These are phyloP conservation scores for Leccinum angustisporum DNA, from an alignment of 1,284 basidiomycete genomes.

Conservation along the genomic window DNA sequence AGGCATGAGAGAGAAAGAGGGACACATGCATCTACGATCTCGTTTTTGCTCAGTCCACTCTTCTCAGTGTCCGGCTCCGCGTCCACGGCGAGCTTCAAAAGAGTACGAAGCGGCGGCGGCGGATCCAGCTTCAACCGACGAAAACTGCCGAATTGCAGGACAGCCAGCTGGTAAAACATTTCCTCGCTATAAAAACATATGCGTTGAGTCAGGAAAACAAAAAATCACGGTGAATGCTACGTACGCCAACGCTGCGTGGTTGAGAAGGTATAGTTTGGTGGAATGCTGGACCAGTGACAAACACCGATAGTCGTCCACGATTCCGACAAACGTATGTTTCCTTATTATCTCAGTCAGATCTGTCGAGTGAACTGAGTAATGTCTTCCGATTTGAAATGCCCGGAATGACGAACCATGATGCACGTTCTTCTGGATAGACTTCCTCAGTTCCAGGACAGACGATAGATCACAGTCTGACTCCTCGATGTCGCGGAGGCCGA, in stretches of 20 bases:
- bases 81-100: constrained; percentile 81
- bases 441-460: constrained; percentile 75
- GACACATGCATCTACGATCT: constrained; percentile 71
- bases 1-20: background rate
- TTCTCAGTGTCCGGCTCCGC: constrained; percentile 59
- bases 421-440: constrained; percentile 55
- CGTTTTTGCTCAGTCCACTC: constrained; percentile 49
- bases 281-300: constrained; percentile 86
- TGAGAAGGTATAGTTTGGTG: constrained; percentile 87
- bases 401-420: constrained; percentile 61
- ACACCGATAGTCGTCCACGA: constrained; percentile 77
- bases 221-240: constrained; percentile 28
- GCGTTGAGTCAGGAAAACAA: background rate
- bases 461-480: constrained; percentile 81
- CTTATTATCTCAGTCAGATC: constrained; percentile 83
- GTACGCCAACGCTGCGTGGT: constrained; percentile 81
- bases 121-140: constrained; percentile 80
- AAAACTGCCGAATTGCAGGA: constrained; percentile 90
- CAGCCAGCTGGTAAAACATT: constrained; percentile 91
- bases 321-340: constrained; percentile 91
- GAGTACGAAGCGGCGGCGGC: constrained; percentile 66
- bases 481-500: constrained; percentile 57
- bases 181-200: constrained; percentile 65
- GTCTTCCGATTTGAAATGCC: background rate
- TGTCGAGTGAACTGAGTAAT: constrained; percentile 32